Percentiles rank a stretch among this genome's conserved stretches.
Conservation (phyloP, 139 green algal genomes). For the Chlorella sorokiniana region DNA sequence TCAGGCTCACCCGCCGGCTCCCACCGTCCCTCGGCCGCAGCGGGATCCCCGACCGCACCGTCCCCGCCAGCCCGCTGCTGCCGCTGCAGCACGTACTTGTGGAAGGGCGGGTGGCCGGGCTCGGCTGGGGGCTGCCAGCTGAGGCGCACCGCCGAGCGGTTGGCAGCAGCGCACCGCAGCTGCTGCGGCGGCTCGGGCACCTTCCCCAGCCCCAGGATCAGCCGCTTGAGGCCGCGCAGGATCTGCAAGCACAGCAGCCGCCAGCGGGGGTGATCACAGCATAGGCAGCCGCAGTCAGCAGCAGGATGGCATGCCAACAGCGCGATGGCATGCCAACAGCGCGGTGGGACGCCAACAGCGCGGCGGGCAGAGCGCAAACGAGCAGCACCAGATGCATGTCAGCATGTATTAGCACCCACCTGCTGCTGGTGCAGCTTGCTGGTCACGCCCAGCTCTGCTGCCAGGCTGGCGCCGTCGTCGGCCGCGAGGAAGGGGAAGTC, state of each 20-base stretch:
- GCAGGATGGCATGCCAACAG: too few species aligned
- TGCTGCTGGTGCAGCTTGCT: constrained; percentile 28
- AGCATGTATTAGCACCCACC: neutral
- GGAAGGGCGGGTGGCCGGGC: neutral
- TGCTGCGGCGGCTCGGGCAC: neutral
- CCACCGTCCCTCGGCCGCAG: constrained; percentile 2
- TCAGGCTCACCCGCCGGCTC: constrained; percentile 6
- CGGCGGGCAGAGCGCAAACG: neutral
- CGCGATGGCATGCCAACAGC: too few species aligned
- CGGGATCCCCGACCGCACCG: neutral
- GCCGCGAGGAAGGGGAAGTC: constrained; percentile 16
- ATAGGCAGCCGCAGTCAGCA: neutral
- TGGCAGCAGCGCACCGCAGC: constrained; percentile 3
- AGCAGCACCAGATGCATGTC: too few species aligned
- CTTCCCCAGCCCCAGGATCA: constrained; percentile 8
- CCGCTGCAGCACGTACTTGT: constrained; percentile 31
- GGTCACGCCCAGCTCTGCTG: constrained; percentile 5
- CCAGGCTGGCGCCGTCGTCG: constrained; percentile 6
- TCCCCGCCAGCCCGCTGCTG: neutral
- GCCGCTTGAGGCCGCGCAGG: constrained; percentile 16
- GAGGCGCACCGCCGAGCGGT: constrained; percentile 5
- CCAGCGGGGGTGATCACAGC: neutral
- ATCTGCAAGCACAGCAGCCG: constrained; percentile 10
- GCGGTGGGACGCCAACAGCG: too few species aligned
- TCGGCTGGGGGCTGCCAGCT: constrained; percentile 3